Conservation (phyloP, 352 stramenopile species). For the Phytophthora quininea region DNA sequence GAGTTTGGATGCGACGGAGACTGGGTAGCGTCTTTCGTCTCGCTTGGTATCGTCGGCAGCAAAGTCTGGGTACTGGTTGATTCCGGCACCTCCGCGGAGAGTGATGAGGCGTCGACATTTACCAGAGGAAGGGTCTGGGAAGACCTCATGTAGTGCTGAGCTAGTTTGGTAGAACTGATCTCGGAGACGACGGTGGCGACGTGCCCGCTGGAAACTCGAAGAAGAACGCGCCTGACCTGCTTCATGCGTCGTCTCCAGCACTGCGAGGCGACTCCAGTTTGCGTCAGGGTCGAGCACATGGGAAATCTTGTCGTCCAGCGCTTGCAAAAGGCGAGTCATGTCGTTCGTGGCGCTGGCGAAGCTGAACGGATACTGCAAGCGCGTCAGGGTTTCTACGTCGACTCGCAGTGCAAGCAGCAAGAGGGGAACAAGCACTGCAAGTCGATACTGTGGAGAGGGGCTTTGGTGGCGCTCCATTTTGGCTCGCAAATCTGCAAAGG, state of each 20-base stretch:
- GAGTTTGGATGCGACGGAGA: constrained; percentile 26
- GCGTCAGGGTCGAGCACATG: constrained; percentile 59
- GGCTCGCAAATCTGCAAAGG: constrained; percentile 37
- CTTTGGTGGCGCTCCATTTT: constrained; percentile 29
- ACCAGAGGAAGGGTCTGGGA: constrained; percentile 53
- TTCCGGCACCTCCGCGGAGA: constrained; percentile 50
- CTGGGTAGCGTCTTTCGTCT: constrained; percentile 2
- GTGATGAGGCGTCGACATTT: constrained; percentile 63
- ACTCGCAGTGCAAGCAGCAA: constrained; percentile 67
- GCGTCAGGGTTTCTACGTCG: constrained; percentile 63
- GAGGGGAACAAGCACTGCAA: constrained; percentile 53
- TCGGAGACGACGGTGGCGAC: constrained; percentile 46
- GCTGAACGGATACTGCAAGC: constrained; percentile 64
- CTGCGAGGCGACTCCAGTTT: constrained; percentile 57
- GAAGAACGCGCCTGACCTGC: constrained; percentile 49
- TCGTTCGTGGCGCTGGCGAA: constrained; percentile 43
- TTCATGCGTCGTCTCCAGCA: constrained; percentile 68
- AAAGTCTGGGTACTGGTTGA: constrained; percentile 48
- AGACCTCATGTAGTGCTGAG: constrained; percentile 57
- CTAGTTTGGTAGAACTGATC: constrained; percentile 74
- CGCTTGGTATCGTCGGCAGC: constrained; percentile 6
- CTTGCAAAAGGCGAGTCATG: constrained; percentile 49
- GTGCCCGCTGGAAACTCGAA: constrained; percentile 45
- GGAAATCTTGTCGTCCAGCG: constrained; percentile 49
- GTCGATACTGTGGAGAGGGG: constrained; percentile 1